A percentile compares a stretch with the other conserved stretches of the same genome.
phyloP scores from a whole-genome alignment of 805 yeast species.

The Scheffersomyces coipomensis region DNA sequence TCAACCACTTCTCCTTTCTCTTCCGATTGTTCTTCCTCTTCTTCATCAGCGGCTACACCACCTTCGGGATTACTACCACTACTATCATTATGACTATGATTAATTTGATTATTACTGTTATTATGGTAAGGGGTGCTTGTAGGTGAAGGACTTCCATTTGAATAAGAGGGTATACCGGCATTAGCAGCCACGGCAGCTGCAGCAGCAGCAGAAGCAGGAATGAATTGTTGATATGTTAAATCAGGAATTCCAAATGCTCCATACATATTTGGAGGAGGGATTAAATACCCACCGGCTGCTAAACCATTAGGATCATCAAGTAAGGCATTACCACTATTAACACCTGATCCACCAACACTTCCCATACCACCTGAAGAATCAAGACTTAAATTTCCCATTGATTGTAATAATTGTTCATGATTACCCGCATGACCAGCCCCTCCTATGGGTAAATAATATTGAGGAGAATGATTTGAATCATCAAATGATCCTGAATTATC shows the following conservation, averaged over 20 bases:
- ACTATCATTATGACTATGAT: not conserved
- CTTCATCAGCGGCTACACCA: not conserved
- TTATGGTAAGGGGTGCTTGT: not conserved
- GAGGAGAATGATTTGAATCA: not conserved
- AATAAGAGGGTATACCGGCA: not conserved
- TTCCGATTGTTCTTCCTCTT: not conserved
- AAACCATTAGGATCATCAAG: constrained; percentile 2
- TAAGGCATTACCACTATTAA: not conserved
- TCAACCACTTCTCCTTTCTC: constrained; percentile 1
- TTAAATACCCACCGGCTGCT: not conserved
- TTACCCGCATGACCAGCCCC: not conserved
- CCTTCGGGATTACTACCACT: not conserved
- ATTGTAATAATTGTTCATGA: not conserved
- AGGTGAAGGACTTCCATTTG: not conserved
- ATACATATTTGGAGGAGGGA: constrained; percentile 1
- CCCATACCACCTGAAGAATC: not conserved
- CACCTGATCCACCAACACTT: not conserved
- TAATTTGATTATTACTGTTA: not conserved
- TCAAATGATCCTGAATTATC: not conserved
- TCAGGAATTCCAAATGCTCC: constrained; percentile 15
- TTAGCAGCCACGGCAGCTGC: too few relatives aligned
- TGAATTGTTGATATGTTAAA: constrained; percentile 12
- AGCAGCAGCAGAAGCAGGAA: constrained; percentile 6
- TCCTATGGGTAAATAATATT: not conserved
- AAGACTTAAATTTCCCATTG: not conserved